Base-by-base conservation (phyloP, 768 basidiomycete species). In the Suillus cothurnatus region DNA sequence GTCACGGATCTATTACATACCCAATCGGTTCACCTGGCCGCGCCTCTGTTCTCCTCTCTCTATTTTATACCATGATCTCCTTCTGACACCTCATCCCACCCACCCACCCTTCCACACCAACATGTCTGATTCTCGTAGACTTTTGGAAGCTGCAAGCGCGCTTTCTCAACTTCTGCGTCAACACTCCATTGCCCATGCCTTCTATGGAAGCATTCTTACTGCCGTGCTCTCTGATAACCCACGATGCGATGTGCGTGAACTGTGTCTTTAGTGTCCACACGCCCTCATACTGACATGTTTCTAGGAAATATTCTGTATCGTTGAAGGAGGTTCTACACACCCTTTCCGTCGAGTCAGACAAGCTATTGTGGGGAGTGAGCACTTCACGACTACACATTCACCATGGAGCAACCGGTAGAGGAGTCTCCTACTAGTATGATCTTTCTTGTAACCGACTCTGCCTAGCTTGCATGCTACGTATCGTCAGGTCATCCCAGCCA, bases 401-500 rank as follows among this genome's bases (percentile, higher is more conserved):
- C 88, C 93, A n/a, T 94, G 93, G 93, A 92, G 88, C 63, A 92
- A 93, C 71, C 85, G 93, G 92, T 92, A 74, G 80, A 70, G 53
- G 36, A 64, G 32, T 57, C 43, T 64, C 34, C 38, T 49, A 57
- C 55, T 47, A 57, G 45, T 65, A 9, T 41, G 38, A 26, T 36
- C 55, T 5, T 39, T 34, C 59, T 52, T 62, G 49, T 71, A 53
- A 76, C 70, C 9, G 7, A 41, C 26, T 69, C 63, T 49, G 21
- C 64, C 60, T 70, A 94, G 92, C 64, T 77, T 95, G 67, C 91
- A 92, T 74, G 85, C 84, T 68, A 89, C 86, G 52, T 95, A 93
- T 73, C 87, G 87, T 72, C 85, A 88, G 65, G 80, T 86, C 64
- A 94, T 93, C 70, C 93, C 93, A 23, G 75, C 91, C 26, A 85